These are phyloP conservation scores for Populus ilicifolia DNA, from an alignment of 345 rosid species.

Conservation along the genomic window DNA sequence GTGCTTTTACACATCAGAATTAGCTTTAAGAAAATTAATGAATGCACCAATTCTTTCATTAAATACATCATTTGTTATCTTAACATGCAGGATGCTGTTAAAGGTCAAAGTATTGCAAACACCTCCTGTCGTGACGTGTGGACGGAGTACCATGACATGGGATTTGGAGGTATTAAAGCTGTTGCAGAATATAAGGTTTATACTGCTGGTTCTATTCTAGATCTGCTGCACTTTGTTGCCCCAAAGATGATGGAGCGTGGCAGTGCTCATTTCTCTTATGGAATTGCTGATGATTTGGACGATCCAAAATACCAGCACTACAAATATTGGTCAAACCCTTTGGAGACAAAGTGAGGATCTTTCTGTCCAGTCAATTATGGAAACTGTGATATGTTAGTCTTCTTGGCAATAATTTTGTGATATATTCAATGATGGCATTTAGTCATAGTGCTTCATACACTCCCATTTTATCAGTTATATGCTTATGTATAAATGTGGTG, in stretches of 20 bases:
- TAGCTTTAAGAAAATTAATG: neutral
- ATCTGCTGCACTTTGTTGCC: conserved; percentile 77
- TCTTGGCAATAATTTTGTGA: neutral
- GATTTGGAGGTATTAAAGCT: conserved; percentile 73
- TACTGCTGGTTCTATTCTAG: conserved; percentile 63
- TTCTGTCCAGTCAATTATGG: neutral
- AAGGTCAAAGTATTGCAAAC: conserved; percentile 62
- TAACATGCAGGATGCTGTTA: conserved; percentile 67
- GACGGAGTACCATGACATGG: conserved; percentile 98
- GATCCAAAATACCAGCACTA: conserved; percentile 73
- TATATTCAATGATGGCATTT: neutral
- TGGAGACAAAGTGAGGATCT: conserved; percentile 76
- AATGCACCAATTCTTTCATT: neutral
- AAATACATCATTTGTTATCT: neutral
- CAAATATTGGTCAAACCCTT: conserved; percentile 93
- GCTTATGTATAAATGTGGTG: neutral
- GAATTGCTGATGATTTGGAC: conserved; percentile 88
- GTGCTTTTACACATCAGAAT: neutral
- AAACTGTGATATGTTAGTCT: neutral
- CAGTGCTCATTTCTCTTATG: conserved; percentile 76
- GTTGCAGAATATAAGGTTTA: conserved; percentile 75
- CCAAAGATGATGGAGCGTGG: conserved; percentile 97
- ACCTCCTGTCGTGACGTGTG: conserved; percentile 74
- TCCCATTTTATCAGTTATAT: neutral
- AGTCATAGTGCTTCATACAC: neutral